Conservation (phyloP, 805 yeast species). For the Saturnispora bothae region DNA sequence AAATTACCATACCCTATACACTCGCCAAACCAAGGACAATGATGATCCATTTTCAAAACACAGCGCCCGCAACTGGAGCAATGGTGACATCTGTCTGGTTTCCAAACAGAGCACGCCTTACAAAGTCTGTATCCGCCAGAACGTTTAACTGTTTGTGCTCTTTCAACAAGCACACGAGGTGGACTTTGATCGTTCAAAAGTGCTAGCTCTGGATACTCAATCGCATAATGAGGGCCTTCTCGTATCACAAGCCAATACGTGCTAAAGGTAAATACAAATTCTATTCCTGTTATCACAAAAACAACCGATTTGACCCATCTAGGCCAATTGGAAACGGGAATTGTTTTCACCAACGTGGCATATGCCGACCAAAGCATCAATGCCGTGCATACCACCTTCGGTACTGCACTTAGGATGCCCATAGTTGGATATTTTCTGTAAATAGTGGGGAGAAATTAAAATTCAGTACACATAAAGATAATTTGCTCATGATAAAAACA, state of each 20-base stretch:
- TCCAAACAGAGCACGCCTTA: constrained; percentile 43
- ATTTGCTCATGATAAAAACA: neutral
- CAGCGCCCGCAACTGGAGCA: constrained; percentile 41
- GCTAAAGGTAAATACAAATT: constrained; percentile 32
- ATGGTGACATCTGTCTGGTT: constrained; percentile 51
- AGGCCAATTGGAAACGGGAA: constrained; percentile 14
- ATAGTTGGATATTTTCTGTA: no score
- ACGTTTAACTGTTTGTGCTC: constrained; percentile 35
- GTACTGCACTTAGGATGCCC: constrained; percentile 30
- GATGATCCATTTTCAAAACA: constrained; percentile 46
- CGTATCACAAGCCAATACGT: constrained; percentile 44
- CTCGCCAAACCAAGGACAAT: constrained; percentile 83
- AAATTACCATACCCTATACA: constrained; percentile 81
- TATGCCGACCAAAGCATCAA: constrained; percentile 40
- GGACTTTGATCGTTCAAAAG: constrained; percentile 21
- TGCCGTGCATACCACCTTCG: constrained; percentile 35
- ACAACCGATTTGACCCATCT: constrained; percentile 16
- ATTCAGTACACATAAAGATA: no score
- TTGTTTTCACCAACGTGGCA: constrained; percentile 26
- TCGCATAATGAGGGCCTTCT: constrained; percentile 33
- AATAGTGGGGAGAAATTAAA: no score
- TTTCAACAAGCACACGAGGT: constrained; percentile 31
- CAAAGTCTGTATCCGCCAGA: constrained; percentile 59
- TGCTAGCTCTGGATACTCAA: constrained; percentile 14
- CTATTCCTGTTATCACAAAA: constrained; percentile 19